A percentile compares a stretch with the other conserved stretches of the same genome.
phyloP scores from a whole-genome alignment of 108 stramenopile species.

The Conticribra weissflogii region DNA sequence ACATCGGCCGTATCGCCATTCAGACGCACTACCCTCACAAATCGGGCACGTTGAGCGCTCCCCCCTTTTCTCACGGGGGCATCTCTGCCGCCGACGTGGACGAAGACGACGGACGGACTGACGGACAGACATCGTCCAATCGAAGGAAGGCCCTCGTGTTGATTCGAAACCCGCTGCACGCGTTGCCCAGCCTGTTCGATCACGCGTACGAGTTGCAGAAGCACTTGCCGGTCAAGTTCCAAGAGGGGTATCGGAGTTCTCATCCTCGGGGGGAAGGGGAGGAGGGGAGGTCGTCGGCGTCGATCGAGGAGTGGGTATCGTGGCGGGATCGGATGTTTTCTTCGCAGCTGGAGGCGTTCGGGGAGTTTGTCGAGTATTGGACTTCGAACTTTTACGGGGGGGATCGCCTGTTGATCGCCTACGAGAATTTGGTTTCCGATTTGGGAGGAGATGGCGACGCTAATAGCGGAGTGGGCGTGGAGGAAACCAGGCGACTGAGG shows the following conservation, averaged over 20 bases:
- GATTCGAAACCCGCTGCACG: slow-evolving; percentile 19
- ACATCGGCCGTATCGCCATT: background rate
- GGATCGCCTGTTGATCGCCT: slow-evolving; percentile 7
- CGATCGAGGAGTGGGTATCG: slow-evolving; percentile 20
- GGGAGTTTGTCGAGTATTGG: slow-evolving; percentile 23
- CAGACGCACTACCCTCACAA: slow-evolving; percentile 25
- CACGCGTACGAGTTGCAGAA: slow-evolving; percentile 11
- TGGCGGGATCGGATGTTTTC: slow-evolving; percentile 22
- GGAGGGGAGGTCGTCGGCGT: background rate
- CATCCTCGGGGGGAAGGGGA: background rate
- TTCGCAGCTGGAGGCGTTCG: background rate
- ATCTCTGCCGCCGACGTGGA: too few species aligned
- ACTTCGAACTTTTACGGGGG: background rate
- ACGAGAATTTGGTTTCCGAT: slow-evolving; percentile 23
- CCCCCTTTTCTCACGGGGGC: too few species aligned
- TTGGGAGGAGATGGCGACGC: too few species aligned
- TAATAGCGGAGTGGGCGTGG: slow-evolving; percentile 1
- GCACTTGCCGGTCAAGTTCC: slow-evolving; percentile 19
- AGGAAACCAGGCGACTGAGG: slow-evolving; percentile 9
- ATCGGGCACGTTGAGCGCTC: slow-evolving; percentile 6
- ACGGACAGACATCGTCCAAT: background rate
- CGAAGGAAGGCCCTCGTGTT: background rate
- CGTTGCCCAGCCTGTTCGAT: slow-evolving; percentile 13
- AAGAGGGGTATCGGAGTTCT: background rate
- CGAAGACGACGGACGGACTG: background rate